Evolutionary conservation across 495 filamentous ascomycete genomes (phyloP), one percentile per base, ranked within the genome.

Genomic region (Lasiosphaeria hispida): DNA sequence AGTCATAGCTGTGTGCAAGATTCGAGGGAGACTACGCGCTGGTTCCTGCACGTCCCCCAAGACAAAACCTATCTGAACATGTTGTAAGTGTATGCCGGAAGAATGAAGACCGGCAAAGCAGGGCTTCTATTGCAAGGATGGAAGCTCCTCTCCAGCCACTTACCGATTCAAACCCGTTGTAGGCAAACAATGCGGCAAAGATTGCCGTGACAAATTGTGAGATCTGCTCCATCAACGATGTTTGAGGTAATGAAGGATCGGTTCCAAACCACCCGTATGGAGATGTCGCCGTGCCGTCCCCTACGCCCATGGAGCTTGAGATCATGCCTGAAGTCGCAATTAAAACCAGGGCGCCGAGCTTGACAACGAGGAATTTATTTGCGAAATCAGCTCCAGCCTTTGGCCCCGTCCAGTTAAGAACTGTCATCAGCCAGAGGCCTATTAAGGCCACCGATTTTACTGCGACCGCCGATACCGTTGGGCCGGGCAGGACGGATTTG

Each of bases 41-140:
- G 67, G 63, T 40, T 71, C 60, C 11, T 48, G 52, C 64, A 72
- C 72, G 30, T 71, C 72, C 40, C 72, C 71, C 1, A 62, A 60
- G 33, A 74, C 66, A 50, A 68, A 65, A 15, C 63, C 64, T 19
- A 69, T 63, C 69, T 53, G 55, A 67, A 67, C 43, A 73, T 23
- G 23, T 30, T 30, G 23, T 30, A 30, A 30, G 23, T 30, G 23
- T 30, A 30, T 30, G 23, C 23, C 23, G 23, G 23, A 30, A 5
- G 23, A 30, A 30, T 30, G 23, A 30, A 30, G 23, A 30, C 23
- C 2, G 23, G 23, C 23, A 5, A 5, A 5, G 23, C 23, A 30
- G 23, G 23, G 23, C 23, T 53, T 60, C 61, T 39, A 49, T 58
- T 9, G 58, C 51, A 45, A 60, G n/a, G 37, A 60, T 48, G 23